Conservation (phyloP, 306 rosid genomes). For the Quercus robur region DNA sequence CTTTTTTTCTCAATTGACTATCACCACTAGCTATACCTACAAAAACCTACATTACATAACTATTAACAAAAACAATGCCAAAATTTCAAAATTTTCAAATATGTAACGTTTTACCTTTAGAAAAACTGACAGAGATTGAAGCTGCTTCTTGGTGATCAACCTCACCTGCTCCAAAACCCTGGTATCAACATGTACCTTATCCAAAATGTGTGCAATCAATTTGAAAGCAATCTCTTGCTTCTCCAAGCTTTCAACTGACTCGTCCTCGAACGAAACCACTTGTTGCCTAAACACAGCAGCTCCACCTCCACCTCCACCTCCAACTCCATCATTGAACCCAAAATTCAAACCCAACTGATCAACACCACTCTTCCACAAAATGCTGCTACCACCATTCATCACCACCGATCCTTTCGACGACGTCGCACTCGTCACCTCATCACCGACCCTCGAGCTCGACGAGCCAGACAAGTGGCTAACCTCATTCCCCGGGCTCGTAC, state of each 20-base stretch:
- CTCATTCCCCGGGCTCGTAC: constrained; percentile 63
- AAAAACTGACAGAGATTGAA: constrained; percentile 74
- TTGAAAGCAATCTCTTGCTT: constrained; percentile 86
- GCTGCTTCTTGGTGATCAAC: constrained; percentile 80
- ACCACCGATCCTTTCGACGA: constrained; percentile 54
- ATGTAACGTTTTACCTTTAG: constrained; percentile 56
- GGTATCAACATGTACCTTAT: constrained; percentile 53
- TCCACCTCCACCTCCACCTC: constrained; percentile 44
- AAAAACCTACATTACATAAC: not conserved
- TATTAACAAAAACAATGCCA: not conserved
- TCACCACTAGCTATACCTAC: no score
- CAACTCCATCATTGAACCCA: constrained; percentile 61
- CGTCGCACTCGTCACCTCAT: constrained; percentile 49
- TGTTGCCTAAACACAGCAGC: constrained; percentile 53
- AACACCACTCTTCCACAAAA: constrained; percentile 57
- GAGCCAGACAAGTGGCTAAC: constrained; percentile 59
- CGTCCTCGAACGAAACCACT: constrained; percentile 80
- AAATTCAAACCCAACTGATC: constrained; percentile 64
- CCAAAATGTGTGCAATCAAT: constrained; percentile 72
- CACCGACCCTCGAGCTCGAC: constrained; percentile 49
- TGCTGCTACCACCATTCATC: constrained; percentile 64
- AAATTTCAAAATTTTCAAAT: not conserved
- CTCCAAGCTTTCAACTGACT: constrained; percentile 81
- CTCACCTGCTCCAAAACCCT: constrained; percentile 76
- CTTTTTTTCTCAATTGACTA: no score